A percentile compares a stretch with the other conserved stretches of the same genome.
Evolutionary conservation across 805 yeast genomes (phyloP).

Genomic region (Zygosaccharomyces rouxii): DNA sequence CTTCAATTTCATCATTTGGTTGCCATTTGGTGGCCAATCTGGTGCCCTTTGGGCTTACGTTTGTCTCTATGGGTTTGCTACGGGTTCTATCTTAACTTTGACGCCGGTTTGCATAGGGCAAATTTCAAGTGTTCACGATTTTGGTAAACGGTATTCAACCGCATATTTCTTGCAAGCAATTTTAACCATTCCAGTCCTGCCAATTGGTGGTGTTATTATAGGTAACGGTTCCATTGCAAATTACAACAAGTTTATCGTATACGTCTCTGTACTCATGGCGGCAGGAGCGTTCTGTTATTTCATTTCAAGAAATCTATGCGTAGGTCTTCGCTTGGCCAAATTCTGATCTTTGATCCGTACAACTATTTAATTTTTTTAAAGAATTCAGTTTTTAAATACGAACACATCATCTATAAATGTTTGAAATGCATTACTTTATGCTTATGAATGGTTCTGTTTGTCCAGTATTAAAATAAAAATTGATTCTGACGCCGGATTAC

Average conservation of each 20-base stretch:
- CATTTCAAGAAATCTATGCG: too few species aligned
- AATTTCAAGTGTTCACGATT: conserved; percentile 50
- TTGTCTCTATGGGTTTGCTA: conserved; percentile 50
- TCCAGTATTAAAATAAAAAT: too few species aligned
- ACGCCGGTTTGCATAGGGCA: conserved; percentile 59
- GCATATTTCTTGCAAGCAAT: conserved; percentile 56
- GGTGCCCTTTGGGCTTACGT: conserved; percentile 42
- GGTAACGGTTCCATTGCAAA: conserved; percentile 32
- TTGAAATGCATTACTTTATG: background rate
- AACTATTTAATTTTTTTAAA: too few species aligned
- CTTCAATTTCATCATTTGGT: conserved; percentile 39
- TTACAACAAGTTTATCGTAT: conserved; percentile 44
- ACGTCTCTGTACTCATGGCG: conserved; percentile 39
- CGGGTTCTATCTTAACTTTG: conserved; percentile 53
- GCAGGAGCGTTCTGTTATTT: conserved; percentile 31
- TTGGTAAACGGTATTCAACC: conserved; percentile 54
- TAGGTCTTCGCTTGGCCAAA: too few species aligned
- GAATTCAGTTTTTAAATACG: too few species aligned
- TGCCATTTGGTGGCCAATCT: conserved; percentile 38
- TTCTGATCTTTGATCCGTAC: too few species aligned
- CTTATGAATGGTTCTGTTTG: background rate
- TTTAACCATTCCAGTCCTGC: conserved; percentile 44
- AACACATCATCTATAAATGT: background rate
- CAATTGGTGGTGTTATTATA: conserved; percentile 47
- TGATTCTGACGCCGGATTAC: background rate